These are phyloP conservation scores for Pestalotiopsis sp. DNA, from an alignment of 2,329 filamentous ascomycete genomes.

Conservation along the genomic window DNA sequence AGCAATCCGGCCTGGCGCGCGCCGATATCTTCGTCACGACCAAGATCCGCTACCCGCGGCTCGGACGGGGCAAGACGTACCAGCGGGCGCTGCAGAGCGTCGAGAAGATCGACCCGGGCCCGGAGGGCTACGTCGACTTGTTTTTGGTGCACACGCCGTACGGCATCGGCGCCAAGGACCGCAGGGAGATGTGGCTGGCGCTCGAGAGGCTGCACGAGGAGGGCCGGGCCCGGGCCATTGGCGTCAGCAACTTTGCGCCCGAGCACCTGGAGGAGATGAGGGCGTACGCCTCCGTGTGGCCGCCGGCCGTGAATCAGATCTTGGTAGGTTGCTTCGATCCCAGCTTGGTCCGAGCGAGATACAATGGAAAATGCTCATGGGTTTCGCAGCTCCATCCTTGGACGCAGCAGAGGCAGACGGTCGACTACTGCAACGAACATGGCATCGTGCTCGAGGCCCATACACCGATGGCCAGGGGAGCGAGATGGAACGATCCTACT, in stretches of 20 bases:
- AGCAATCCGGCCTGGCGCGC: conserved; percentile 52
- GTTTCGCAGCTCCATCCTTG: conserved; percentile 66
- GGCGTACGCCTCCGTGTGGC: conserved; percentile 64
- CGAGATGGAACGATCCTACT: conserved; percentile 61
- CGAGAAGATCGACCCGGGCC: conserved; percentile 44
- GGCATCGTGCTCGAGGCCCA: conserved; percentile 56
- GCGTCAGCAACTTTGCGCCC: conserved; percentile 65
- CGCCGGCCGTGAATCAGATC: conserved; percentile 60
- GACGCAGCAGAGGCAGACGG: conserved; percentile 55
- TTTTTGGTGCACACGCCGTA: conserved; percentile 63
- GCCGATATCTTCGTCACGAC: conserved; percentile 62
- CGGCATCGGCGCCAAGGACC: conserved; percentile 47
- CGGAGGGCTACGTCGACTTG: conserved; percentile 1
- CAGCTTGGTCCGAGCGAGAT: too few species aligned
- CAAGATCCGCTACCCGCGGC: conserved; percentile 52
- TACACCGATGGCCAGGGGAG: conserved; percentile 58
- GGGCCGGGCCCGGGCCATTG: conserved; percentile 65
- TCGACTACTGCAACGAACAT: conserved; percentile 60
- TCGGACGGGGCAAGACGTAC: conserved; percentile 44
- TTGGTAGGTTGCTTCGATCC: too few species aligned
- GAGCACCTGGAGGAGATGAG: conserved; percentile 71
- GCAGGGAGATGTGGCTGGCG: conserved; percentile 66
- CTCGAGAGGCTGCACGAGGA: conserved; percentile 62
- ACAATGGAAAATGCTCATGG: neutral
- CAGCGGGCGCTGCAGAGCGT: conserved; percentile 63